phyloP scores from a whole-genome alignment of 2,329 filamentous ascomycete species.

The Fusarium sp. region DNA sequence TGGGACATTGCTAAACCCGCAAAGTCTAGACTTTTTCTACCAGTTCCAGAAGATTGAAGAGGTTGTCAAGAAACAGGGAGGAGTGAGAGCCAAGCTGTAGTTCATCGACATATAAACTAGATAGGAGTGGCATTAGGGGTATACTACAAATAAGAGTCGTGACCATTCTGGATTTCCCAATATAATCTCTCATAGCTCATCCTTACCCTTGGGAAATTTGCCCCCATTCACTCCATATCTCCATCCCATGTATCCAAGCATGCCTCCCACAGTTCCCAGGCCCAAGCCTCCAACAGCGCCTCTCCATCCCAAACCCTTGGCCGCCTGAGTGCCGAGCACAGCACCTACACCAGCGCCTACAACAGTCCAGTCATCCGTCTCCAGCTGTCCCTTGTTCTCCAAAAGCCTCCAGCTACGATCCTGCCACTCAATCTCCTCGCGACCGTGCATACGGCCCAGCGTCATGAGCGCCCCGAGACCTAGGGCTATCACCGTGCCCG shows the following conservation, averaged over 20 bases:
- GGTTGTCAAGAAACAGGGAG: conserved; percentile 37
- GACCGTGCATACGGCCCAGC: conserved; percentile 63
- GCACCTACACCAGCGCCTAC: conserved; percentile 54
- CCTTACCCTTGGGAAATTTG: conserved; percentile 49
- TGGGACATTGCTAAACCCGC: conserved; percentile 81
- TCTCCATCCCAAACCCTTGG: conserved; percentile 51
- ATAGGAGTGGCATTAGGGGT: neutral
- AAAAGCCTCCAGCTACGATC: conserved; percentile 72
- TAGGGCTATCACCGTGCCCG: conserved; percentile 58
- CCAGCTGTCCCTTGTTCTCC: conserved; percentile 67
- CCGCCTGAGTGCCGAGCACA: conserved; percentile 48
- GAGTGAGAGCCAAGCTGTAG: conserved; percentile 48
- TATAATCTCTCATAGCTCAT: conserved; percentile 5
- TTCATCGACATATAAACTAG: neutral
- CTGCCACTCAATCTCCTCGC: conserved; percentile 71
- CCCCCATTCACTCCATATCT: conserved; percentile 61
- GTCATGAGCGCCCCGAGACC: conserved; percentile 59
- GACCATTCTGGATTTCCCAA: neutral
- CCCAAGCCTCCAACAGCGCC: conserved; percentile 59
- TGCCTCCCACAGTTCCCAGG: conserved; percentile 61
- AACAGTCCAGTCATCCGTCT: conserved; percentile 67
- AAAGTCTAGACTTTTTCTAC: conserved; percentile 82
- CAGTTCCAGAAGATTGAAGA: conserved; percentile 66
- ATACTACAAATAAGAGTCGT: neutral
- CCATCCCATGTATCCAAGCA: conserved; percentile 62